phyloP scores from a whole-genome alignment of 2,329 filamentous ascomycete genomes.

The Cladosporium phlei region DNA sequence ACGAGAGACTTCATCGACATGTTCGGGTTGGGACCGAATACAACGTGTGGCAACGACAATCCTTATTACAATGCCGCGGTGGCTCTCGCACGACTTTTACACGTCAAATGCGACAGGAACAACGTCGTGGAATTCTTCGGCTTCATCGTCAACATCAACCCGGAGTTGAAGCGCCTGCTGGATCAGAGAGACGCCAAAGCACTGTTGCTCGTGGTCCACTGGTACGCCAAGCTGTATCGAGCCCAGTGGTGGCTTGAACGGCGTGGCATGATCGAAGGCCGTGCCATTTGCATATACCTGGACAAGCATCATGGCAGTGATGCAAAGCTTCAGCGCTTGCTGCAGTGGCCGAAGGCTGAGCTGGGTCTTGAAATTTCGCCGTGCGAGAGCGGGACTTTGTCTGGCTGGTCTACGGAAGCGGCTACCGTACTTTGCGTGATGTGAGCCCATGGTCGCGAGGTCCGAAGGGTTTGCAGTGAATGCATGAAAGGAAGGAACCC shows the following conservation, averaged over 20 bases:
- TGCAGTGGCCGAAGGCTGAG: conserved; percentile 17
- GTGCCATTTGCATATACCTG: conserved; percentile 45
- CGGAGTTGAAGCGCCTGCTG: conserved; percentile 44
- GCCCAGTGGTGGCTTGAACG: conserved; percentile 47
- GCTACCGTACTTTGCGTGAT: conserved; percentile 3
- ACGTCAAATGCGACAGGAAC: conserved; percentile 33
- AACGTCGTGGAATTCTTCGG: conserved; percentile 44
- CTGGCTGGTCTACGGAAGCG: conserved; percentile 1
- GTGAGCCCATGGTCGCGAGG: too few species aligned
- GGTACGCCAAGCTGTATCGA: conserved; percentile 48
- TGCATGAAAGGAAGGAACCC: too few species aligned
- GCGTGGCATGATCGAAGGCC: conserved; percentile 46
- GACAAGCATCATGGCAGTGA: conserved; percentile 26
- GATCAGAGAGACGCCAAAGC: conserved; percentile 49
- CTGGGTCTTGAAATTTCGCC: conserved; percentile 7
- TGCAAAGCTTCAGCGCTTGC: conserved; percentile 13
- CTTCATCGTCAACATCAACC: conserved; percentile 45
- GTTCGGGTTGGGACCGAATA: conserved; percentile 16
- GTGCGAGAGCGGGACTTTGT: not conserved
- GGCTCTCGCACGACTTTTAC: conserved; percentile 36
- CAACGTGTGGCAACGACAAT: conserved; percentile 7
- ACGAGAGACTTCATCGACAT: conserved; percentile 9
- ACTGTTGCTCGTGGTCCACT: conserved; percentile 53
- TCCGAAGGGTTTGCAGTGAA: too few species aligned
- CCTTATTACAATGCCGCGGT: conserved; percentile 30